These are phyloP conservation scores for Phytophthora cajani DNA, from an alignment of 352 stramenopile species.

Conservation along the genomic window DNA sequence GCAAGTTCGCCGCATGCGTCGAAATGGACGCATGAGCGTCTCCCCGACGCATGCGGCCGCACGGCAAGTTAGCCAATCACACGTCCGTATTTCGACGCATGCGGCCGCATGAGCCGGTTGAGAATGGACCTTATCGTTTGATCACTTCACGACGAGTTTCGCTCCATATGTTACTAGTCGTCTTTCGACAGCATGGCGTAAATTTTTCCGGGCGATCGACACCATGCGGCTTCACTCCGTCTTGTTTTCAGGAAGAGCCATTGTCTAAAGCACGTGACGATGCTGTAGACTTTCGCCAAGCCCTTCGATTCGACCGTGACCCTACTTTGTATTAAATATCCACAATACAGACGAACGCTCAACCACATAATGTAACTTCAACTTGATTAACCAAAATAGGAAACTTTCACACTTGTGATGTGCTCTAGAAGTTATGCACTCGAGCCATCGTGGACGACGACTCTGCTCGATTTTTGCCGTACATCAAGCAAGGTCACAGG, in stretches of 20 bases:
- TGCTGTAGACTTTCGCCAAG: slow-evolving; percentile 4
- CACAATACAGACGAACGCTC: not conserved
- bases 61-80: too few relatives aligned
- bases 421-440: too few relatives aligned
- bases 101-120: too few relatives aligned
- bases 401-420: too few relatives aligned
- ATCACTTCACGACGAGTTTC: not conserved
- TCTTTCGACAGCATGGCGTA: slow-evolving; percentile 6
- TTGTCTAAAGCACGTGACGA: slow-evolving; percentile 1
- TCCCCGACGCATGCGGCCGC: too few relatives aligned
- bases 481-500: too few relatives aligned
- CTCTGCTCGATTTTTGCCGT: too few relatives aligned
- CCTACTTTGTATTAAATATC: slow-evolving; percentile 1
- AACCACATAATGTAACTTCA: not conserved
- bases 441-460: too few relatives aligned
- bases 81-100: too few relatives aligned
- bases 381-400: too few relatives aligned
- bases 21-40: too few relatives aligned
- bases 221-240: not conserved
- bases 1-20: too few relatives aligned
- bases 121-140: not conserved
- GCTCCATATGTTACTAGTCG: not conserved
- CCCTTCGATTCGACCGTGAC: not conserved
- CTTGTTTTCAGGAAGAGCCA: slow-evolving; percentile 1
- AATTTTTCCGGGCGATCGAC: not conserved